Conservation (phyloP, 106 monocot species). For the Acorus calamus region DNA sequence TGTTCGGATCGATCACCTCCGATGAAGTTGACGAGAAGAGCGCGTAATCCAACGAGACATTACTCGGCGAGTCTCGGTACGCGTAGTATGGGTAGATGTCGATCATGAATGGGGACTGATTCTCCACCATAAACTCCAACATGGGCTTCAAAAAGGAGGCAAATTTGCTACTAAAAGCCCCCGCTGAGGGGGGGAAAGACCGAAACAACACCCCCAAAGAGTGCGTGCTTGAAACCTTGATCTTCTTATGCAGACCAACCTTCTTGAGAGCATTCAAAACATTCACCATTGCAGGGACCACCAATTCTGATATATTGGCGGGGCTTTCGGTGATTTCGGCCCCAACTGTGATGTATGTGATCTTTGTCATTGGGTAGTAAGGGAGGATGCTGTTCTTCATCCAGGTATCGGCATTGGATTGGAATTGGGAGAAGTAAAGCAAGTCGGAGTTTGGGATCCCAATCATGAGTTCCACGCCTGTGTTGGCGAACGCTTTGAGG, state of each 20-base stretch:
- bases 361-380: conserved; percentile 84
- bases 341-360: conserved; percentile 77
- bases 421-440: conserved; percentile 78
- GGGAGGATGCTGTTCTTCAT: conserved; percentile 84
- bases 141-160: conserved; percentile 84
- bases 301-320: conserved; percentile 53
- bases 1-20: conserved; percentile 93
- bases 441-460: conserved; percentile 87
- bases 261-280: conserved; percentile 67
- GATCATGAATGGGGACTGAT: conserved; percentile 89
- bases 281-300: conserved; percentile 84
- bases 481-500: conserved; percentile 89
- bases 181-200: conserved; percentile 95
- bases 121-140: conserved; percentile 83
- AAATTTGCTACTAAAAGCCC: conserved; percentile 81
- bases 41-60: conserved; percentile 79
- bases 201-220: conserved; percentile 67
- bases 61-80: conserved; percentile 63
- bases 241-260: conserved; percentile 63
- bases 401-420: conserved; percentile 92
- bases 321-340: conserved; percentile 79
- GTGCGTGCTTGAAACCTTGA: conserved; percentile 83
- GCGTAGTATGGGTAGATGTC: conserved; percentile 96
- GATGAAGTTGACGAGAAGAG: conserved; percentile 46
- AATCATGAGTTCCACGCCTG: conserved; percentile 74